phyloP scores from a whole-genome alignment of 169 alveolate genomes.

The Babesia ovata region DNA sequence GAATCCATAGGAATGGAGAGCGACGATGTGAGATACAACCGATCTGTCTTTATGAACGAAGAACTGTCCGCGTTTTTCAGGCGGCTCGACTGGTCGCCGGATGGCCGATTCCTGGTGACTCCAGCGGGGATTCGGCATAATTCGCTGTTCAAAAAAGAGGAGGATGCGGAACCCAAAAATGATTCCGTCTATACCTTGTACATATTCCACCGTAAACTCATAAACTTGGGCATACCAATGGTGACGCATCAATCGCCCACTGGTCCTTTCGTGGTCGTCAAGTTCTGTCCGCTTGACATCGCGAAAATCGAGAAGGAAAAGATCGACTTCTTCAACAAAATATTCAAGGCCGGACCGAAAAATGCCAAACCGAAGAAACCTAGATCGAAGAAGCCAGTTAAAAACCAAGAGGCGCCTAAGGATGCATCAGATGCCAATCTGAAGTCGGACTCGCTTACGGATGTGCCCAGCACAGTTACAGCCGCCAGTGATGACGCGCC shows the following conservation, averaged over 20 bases:
- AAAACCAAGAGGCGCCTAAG: too few relatives aligned
- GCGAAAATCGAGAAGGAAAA: constrained; percentile 41
- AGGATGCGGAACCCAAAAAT: not conserved
- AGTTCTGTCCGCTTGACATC: constrained; percentile 56
- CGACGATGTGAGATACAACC: constrained; percentile 48
- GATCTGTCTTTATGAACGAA: constrained; percentile 80
- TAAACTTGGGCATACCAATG: constrained; percentile 65
- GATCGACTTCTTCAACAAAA: constrained; percentile 47
- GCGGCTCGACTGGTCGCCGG: constrained; percentile 90
- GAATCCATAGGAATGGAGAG: constrained; percentile 45
- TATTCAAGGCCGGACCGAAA: constrained; percentile 29
- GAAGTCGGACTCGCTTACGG: too few relatives aligned
- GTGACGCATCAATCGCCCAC: constrained; percentile 70
- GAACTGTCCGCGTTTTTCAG: constrained; percentile 85
- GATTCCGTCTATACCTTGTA: constrained; percentile 56
- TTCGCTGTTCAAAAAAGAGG: constrained; percentile 8
- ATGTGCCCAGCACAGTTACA: too few relatives aligned
- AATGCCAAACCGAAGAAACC: not conserved
- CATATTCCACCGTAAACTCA: constrained; percentile 62
- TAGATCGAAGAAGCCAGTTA: not conserved
- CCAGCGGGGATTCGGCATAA: constrained; percentile 85
- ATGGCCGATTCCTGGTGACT: constrained; percentile 83
- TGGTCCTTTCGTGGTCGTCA: constrained; percentile 68
- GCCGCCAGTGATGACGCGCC: too few relatives aligned
- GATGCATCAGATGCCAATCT: too few relatives aligned